Percentiles rank a stretch among this genome's conserved stretches.
These are phyloP conservation scores for Basidiobolus meristosporus DNA, from an alignment of 371 early-diverging fungal species.

Conservation along the genomic window DNA sequence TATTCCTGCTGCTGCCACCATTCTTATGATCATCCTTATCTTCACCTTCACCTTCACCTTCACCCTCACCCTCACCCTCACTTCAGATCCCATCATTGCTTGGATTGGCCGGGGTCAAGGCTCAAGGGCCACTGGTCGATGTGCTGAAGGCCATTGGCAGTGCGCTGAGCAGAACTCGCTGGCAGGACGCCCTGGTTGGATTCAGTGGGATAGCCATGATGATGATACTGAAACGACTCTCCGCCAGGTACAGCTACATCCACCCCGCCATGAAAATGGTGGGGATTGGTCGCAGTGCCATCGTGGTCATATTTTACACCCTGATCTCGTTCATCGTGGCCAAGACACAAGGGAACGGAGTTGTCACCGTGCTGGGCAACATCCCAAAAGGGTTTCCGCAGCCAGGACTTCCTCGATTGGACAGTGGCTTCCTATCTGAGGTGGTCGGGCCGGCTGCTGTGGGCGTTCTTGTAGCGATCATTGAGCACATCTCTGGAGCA, in stretches of 20 bases:
- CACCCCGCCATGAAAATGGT: not conserved
- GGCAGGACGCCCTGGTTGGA: not conserved
- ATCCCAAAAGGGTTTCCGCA: constrained; percentile 49
- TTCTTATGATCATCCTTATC: too few species aligned
- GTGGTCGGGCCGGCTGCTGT: too few species aligned
- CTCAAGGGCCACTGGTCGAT: not conserved
- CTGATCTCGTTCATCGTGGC: constrained; percentile 8
- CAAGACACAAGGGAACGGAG: constrained; percentile 40
- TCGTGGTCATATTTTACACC: constrained; percentile 1
- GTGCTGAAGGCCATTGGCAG: not conserved
- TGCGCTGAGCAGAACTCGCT: not conserved
- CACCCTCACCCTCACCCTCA: too few species aligned
- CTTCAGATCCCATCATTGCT: constrained; percentile 4
- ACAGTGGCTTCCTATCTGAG: too few species aligned
- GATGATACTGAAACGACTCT: not conserved
- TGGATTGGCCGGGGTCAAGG: not conserved
- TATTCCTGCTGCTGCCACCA: too few species aligned
- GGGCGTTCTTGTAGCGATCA: too few species aligned
- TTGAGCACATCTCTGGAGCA: constrained; percentile 41
- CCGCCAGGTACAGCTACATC: not conserved
- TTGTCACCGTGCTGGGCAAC: constrained; percentile 30
- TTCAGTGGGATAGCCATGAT: not conserved
- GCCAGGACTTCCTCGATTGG: constrained; percentile 18
- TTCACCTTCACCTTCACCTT: too few species aligned
- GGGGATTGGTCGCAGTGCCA: not conserved